Percentiles rank a stretch among this genome's conserved stretches.
Evolutionary conservation across 495 filamentous ascomycete species (phyloP).

Genomic region (Massariosphaeria phaeospora): DNA sequence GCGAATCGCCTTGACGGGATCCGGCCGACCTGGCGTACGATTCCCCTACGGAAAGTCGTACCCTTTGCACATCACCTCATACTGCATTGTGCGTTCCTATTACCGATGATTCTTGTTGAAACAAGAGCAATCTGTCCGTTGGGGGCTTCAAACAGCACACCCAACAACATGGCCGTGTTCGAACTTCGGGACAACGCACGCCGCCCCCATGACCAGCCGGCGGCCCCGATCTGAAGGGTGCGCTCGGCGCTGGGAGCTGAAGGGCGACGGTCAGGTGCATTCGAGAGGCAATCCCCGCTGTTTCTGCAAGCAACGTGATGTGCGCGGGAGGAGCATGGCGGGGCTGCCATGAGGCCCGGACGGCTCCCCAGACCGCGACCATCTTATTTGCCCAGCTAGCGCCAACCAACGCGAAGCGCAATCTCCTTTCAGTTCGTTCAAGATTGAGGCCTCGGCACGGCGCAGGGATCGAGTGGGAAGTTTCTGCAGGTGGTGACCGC

Average conservation of each 20-base stretch:
- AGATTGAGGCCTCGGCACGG: slow-evolving; percentile 20
- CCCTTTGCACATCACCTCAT: too few relatives aligned
- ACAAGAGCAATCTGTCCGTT: not conserved
- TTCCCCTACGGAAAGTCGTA: not conserved
- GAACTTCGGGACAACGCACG: not conserved
- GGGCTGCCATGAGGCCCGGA: not conserved
- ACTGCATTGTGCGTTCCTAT: too few relatives aligned
- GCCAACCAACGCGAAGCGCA: slow-evolving; percentile 8
- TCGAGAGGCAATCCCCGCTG: not conserved
- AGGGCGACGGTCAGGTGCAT: slow-evolving; percentile 1
- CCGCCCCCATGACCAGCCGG: not conserved
- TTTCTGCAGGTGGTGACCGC: slow-evolving; percentile 19
- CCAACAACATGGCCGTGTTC: not conserved
- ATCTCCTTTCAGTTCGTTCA: slow-evolving; percentile 30
- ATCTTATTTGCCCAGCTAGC: slow-evolving; percentile 11
- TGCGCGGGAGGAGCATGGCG: slow-evolving; percentile 2
- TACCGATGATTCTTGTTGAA: too few relatives aligned
- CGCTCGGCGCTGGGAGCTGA: slow-evolving; percentile 1
- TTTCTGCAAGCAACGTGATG: not conserved
- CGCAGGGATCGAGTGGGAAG: slow-evolving; percentile 11
- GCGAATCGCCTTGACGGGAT: not conserved
- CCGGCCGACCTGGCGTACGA: not conserved
- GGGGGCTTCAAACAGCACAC: not conserved
- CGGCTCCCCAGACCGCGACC: not conserved
- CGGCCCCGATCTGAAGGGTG: not conserved